These are phyloP conservation scores for Fraxinus nigra DNA, from an alignment of 305 asterid genomes.

Conservation along the genomic window DNA sequence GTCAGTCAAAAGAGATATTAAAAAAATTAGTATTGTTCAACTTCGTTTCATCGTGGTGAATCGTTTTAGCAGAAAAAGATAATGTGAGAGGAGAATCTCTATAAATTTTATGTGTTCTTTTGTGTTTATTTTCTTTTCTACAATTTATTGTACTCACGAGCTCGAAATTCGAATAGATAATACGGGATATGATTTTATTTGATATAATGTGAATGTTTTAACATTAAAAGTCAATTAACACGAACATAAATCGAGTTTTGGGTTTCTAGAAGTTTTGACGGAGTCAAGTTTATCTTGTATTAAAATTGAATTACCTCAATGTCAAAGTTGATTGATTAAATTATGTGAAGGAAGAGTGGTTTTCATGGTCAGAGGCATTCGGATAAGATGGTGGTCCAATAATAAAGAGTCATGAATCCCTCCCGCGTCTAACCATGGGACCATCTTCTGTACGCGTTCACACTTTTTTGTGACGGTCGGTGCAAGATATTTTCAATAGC, in stretches of 20 bases:
- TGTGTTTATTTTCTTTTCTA: not conserved
- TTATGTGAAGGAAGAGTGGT: not conserved
- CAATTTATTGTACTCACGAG: too few relatives aligned
- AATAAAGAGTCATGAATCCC: not conserved
- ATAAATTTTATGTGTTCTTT: not conserved
- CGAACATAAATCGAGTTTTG: not conserved
- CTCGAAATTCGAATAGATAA: not conserved
- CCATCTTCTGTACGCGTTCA: not conserved
- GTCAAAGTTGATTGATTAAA: not conserved
- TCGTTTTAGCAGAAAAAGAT: not conserved
- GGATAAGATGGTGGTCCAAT: slow-evolving; percentile 7
- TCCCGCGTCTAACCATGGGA: not conserved
- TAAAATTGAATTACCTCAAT: not conserved
- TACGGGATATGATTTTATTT: not conserved
- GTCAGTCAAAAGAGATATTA: not conserved
- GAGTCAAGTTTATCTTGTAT: not conserved
- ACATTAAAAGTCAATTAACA: not conserved
- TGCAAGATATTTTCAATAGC: not conserved
- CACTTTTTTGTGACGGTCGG: not conserved
- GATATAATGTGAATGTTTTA: not conserved
- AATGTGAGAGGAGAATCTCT: not conserved
- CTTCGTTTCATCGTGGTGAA: not conserved
- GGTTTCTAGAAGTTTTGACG: not conserved
- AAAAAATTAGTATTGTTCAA: not conserved
- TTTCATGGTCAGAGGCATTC: not conserved